phyloP scores from a whole-genome alignment of 208 protist species.

The Entamoeba histolytica region DNA sequence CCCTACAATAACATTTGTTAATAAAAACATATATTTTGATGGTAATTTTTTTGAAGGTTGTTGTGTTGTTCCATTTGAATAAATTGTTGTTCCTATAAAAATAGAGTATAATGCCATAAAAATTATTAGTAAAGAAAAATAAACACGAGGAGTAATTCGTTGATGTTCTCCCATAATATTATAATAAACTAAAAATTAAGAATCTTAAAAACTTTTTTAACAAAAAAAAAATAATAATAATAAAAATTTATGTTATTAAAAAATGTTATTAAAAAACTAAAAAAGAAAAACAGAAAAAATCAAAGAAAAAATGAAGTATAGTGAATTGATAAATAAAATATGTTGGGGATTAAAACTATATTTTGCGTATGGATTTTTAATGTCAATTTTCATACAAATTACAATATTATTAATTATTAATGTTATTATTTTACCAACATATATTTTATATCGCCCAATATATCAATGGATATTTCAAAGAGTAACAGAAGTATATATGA shows the following conservation, averaged over 20 bases:
- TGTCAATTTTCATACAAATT: background rate
- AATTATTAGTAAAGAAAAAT: background rate
- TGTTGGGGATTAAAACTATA: background rate
- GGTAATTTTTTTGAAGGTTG: background rate
- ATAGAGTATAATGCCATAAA: background rate
- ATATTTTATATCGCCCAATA: background rate
- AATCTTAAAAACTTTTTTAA: too few species aligned
- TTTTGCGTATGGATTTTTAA: background rate
- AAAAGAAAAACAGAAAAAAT: too few species aligned
- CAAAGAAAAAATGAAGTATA: too few species aligned
- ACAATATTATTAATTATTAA: background rate
- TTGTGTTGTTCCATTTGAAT: background rate
- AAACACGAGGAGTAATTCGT: background rate
- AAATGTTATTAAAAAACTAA: too few species aligned
- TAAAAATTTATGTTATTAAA: too few species aligned
- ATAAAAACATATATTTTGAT: background rate
- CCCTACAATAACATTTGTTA: background rate
- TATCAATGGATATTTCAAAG: background rate
- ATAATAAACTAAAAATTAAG: too few species aligned
- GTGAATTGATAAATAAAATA: background rate
- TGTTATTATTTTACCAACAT: background rate
- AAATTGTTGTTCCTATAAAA: background rate
- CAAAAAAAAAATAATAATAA: too few species aligned
- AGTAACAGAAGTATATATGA: background rate
- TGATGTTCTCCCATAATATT: background rate